Conservation (phyloP, 1,284 basidiomycete species). For the Ustilago vetiveriae region DNA sequence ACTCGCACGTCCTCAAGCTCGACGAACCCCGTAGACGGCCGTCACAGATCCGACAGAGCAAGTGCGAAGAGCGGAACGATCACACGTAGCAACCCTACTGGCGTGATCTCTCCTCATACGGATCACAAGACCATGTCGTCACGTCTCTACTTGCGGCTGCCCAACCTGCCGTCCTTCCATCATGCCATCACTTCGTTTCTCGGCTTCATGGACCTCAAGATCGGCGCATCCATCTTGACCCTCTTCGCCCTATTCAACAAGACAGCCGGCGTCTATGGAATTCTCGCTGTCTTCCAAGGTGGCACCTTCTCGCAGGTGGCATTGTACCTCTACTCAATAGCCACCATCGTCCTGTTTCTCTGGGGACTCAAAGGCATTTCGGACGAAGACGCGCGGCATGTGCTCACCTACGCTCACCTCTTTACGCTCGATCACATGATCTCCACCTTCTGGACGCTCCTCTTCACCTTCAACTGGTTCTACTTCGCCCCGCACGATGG, state of each 20-base stretch:
- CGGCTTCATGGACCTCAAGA: conserved; percentile 65
- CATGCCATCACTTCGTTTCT: conserved; percentile 61
- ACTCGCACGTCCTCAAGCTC: too few species aligned
- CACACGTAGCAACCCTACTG: too few species aligned
- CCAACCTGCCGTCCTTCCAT: conserved; percentile 52
- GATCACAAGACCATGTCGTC: conserved; percentile 50
- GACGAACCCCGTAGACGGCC: too few species aligned
- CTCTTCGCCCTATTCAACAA: conserved; percentile 82
- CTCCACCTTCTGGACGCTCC: conserved; percentile 88
- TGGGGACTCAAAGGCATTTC: conserved; percentile 89
- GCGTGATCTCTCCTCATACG: too few species aligned
- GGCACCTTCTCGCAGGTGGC: conserved; percentile 85
- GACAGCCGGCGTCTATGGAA: conserved; percentile 94
- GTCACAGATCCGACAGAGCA: too few species aligned
- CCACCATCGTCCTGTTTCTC: conserved; percentile 80
- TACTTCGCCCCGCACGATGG: conserved; percentile 87
- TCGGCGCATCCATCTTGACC: conserved; percentile 63
- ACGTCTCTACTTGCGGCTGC: conserved; percentile 53
- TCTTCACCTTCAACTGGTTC: conserved; percentile 91
- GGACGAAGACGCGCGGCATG: conserved; percentile 71
- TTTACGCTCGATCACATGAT: conserved; percentile 92
- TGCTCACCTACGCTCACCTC: conserved; percentile 88
- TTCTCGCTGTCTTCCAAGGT: conserved; percentile 87
- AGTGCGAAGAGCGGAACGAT: too few species aligned
- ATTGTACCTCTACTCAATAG: conserved; percentile 85